Conservation (phyloP, 2,329 filamentous ascomycete species). For the Alternaria ethzedia region DNA sequence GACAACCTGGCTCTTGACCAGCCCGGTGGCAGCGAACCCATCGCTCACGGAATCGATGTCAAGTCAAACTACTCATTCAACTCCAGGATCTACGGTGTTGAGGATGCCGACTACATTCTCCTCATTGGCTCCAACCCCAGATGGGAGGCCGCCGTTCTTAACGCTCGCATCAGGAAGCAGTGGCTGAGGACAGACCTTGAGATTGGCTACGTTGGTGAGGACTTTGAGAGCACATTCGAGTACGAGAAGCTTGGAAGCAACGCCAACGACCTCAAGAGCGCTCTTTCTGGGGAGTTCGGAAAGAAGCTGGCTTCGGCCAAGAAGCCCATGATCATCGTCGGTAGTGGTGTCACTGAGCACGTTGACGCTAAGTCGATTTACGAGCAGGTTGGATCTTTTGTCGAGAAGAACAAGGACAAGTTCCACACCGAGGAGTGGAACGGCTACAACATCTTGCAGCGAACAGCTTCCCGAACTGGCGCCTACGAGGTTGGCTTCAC, state of each 20-base stretch:
- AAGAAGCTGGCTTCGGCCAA: conserved; percentile 89
- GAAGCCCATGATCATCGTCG: conserved; percentile 95
- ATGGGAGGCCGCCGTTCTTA: conserved; percentile 92
- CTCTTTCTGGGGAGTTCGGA: conserved; percentile 84
- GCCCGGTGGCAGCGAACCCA: conserved; percentile 78
- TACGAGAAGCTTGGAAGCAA: conserved; percentile 88
- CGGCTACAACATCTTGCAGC: conserved; percentile 95
- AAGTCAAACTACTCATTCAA: conserved; percentile 97
- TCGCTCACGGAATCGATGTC: conserved; percentile 91
- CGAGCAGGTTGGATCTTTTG: conserved; percentile 86
- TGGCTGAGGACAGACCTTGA: conserved; percentile 96
- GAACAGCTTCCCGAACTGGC: conserved; percentile 87
- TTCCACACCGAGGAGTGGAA: conserved; percentile 94
- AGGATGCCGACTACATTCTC: conserved; percentile 90
- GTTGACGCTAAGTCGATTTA: conserved; percentile 90
- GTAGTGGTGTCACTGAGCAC: conserved; percentile 90
- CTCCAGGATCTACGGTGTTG: conserved; percentile 90
- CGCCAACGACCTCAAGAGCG: conserved; percentile 80
- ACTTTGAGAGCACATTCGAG: conserved; percentile 93
- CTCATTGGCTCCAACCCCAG: conserved; percentile 94
- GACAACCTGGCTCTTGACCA: conserved; percentile 95
- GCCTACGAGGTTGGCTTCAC: conserved; percentile 97
- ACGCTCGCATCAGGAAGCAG: conserved; percentile 96
- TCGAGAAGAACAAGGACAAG: conserved; percentile 89
- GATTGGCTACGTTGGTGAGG: conserved; percentile 87